A percentile compares a stretch with the other conserved stretches of the same genome.
These are phyloP conservation scores for Dalbergia cochinchinensis DNA, from an alignment of 306 rosid genomes.

Conservation along the genomic window DNA sequence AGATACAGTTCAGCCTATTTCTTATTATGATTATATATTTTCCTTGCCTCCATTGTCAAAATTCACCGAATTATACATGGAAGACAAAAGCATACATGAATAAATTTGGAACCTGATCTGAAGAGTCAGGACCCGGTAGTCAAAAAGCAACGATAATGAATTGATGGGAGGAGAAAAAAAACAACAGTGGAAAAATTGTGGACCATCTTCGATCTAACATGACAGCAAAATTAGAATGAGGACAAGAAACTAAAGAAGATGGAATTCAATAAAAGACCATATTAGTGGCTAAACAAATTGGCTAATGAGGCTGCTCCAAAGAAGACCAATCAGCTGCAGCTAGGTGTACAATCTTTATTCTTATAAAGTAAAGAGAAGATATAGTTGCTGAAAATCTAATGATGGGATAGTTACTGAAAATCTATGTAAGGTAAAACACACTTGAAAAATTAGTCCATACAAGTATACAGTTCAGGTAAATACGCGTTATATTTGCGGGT, in stretches of 20 bases:
- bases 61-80: no score
- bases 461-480: no score
- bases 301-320: background rate
- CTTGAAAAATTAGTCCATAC: no score
- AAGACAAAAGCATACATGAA: constrained; percentile 2
- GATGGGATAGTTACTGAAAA: no score
- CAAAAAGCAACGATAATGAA: constrained; percentile 8
- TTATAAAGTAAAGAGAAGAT: background rate
- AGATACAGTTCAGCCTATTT: no score
- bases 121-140: constrained; percentile 17
- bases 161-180: background rate
- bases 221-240: constrained; percentile 12
- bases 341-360: constrained; percentile 19
- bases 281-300: constrained; percentile 1
- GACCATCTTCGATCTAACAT: background rate
- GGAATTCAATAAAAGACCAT: constrained; percentile 11
- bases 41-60: no score
- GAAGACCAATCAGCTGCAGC: background rate
- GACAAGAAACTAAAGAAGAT: background rate
- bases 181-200: background rate
- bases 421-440: no score
- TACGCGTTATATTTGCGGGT: no score
- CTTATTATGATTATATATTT: no score
- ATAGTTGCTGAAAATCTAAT: constrained; percentile 16
- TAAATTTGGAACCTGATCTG: background rate